phyloP scores from a whole-genome alignment of 1,139 yeast genomes.

The Barnettozyma hawaiiensis region DNA sequence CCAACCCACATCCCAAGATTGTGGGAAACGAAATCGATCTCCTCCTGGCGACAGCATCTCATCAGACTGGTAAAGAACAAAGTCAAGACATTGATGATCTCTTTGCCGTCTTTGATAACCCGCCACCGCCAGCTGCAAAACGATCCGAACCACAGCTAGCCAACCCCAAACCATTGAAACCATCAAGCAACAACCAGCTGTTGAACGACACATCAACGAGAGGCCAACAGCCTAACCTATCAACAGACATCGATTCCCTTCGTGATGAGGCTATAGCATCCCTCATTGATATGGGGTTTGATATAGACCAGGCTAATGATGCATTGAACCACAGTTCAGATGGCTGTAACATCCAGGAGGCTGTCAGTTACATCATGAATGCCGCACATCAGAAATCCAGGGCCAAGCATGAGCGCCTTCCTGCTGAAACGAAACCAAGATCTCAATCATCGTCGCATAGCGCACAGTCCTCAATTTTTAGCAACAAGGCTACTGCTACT shows the following conservation, averaged over 20 bases:
- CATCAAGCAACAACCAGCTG: background rate
- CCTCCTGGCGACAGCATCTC: background rate
- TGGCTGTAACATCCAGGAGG: constrained; percentile 60
- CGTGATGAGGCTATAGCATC: constrained; percentile 60
- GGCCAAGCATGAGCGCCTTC: constrained; percentile 17
- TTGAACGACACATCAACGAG: background rate
- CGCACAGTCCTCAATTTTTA: background rate
- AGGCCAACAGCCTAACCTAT: background rate
- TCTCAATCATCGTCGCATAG: background rate
- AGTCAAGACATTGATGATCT: constrained; percentile 25
- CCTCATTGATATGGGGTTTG: constrained; percentile 75
- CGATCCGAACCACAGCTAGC: constrained; percentile 1
- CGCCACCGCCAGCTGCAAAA: constrained; percentile 9
- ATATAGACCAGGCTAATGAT: constrained; percentile 50
- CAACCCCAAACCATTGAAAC: constrained; percentile 6
- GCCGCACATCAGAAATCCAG: constrained; percentile 41
- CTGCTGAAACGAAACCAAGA: constrained; percentile 10
- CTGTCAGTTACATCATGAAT: constrained; percentile 64
- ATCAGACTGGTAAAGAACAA: constrained; percentile 1
- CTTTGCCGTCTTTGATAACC: constrained; percentile 28
- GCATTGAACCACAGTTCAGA: constrained; percentile 49
- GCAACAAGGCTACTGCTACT: constrained; percentile 8
- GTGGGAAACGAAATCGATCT: background rate
- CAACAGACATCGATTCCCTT: constrained; percentile 20
- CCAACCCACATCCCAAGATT: background rate